Evolutionary conservation across 768 basidiomycete genomes (phyloP), one percentile per base, ranked within the genome.

Genomic region (Pleurotus pulmonarius): DNA sequence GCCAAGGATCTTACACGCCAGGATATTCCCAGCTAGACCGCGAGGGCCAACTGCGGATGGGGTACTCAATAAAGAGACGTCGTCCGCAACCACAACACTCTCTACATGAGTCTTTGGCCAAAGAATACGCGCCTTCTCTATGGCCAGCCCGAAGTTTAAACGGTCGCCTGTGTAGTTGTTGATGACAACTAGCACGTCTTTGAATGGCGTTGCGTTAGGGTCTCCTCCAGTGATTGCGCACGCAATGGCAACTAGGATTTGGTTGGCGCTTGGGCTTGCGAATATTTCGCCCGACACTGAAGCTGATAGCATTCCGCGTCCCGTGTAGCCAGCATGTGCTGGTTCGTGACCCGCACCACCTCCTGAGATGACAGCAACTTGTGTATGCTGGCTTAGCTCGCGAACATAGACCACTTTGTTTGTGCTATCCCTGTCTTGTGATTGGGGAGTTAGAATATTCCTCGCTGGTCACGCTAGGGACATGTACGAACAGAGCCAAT

Each of bases 281-380:
- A 86, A 86, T 16, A 83, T 78, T 49, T 85, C 82, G 2, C 83
- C 85, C n/a, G 77, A 79, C 5, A 85, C 80, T 4, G 77, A 77
- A 1, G 81, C 82, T 8, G 73, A 62, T 22, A 86, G 75, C 71
- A 84, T 79, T 15, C 83, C 82, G n/a, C 66, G 61, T 4, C 83
- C 84, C 4, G 82, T 81, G 60, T 83, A 83, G 0, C 75, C 78
- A 3, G 78, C 78, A 60, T 83, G 80, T 0, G 83, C 81, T 3
- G 84, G 83, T 63, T 86, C 83, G 60, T 86, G 83, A 5, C 83
- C 83, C 39, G 77, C 75, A 0, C 81, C 81, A 2, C 81, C 80
- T 1, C 81, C 81, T 29, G 78, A 72, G 9, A 82, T 68, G 47
- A 82, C 65, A 2, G 74, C 70, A 2, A 81, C 75, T 1, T 55